Evolutionary conservation across 2,329 filamentous ascomycete species (phyloP).

Genomic region (Pestalotiopsis sp.): DNA sequence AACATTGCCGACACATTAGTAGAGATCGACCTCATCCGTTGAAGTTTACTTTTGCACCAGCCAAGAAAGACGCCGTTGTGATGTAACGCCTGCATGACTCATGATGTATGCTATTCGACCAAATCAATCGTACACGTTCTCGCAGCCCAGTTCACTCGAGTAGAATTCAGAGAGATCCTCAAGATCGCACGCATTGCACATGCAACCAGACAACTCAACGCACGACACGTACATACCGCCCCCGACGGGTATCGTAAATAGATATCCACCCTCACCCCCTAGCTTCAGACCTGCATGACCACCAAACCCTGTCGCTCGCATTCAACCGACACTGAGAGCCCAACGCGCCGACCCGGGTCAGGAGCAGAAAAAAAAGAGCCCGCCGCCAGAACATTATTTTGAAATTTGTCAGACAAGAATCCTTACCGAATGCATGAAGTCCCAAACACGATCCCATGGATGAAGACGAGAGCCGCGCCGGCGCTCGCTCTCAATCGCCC

Average conservation of each 20-base stretch:
- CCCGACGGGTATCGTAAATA: background rate
- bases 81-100: background rate
- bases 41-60: background rate
- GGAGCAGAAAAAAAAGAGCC: background rate
- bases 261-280: background rate
- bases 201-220: background rate
- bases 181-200: background rate
- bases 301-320: background rate
- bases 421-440: background rate
- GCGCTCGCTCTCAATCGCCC: background rate
- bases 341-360: background rate
- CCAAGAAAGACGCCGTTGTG: background rate
- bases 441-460: background rate
- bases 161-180: background rate
- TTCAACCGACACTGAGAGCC: background rate
- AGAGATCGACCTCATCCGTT: background rate
- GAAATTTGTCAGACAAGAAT: background rate
- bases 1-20: background rate
- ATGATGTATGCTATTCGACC: background rate
- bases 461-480: slow-evolving; percentile 10
- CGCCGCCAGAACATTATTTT: background rate
- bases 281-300: background rate
- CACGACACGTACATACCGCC: background rate
- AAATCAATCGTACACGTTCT: background rate
- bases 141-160: background rate